Evolutionary conservation across 176 grass and related monocot species (phyloP).

Genomic region (Elaeis guineensis): DNA sequence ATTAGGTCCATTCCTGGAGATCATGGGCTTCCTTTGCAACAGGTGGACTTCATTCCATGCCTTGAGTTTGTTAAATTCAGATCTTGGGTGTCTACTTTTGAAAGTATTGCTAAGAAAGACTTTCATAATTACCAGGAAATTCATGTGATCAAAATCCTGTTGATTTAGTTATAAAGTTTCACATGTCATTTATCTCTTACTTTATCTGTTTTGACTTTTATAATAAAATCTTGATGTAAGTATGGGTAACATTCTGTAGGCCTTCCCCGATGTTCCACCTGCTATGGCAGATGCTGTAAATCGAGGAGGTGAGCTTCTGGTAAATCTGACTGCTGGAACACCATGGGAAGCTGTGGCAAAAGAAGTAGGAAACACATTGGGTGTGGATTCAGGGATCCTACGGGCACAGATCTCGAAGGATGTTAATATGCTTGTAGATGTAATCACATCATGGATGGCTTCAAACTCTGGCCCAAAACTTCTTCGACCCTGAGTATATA

Average conservation of each 20-base stretch:
- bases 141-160: no score
- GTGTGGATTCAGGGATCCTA: constrained; percentile 50
- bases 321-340: constrained; percentile 69
- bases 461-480: constrained; percentile 74
- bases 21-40: constrained; percentile 82
- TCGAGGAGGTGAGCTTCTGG: constrained; percentile 68
- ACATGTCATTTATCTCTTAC: no score
- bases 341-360: constrained; percentile 85
- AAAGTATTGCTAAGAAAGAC: no score
- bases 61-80: constrained; percentile 3
- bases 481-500: constrained; percentile 40
- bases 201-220: no score
- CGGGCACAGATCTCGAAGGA: constrained; percentile 69
- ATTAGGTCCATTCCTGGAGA: constrained; percentile 83
- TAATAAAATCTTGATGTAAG: no score
- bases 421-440: constrained; percentile 58
- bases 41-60: constrained; percentile 29
- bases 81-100: neutral
- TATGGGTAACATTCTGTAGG: constrained; percentile 21
- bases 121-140: no score
- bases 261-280: constrained; percentile 84
- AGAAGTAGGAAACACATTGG: constrained; percentile 66
- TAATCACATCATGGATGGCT: constrained; percentile 62
- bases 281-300: constrained; percentile 90
- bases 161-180: no score